These are phyloP conservation scores for Lichtheimia ramosa DNA, from an alignment of 371 early-diverging fungal genomes.

Conservation along the genomic window DNA sequence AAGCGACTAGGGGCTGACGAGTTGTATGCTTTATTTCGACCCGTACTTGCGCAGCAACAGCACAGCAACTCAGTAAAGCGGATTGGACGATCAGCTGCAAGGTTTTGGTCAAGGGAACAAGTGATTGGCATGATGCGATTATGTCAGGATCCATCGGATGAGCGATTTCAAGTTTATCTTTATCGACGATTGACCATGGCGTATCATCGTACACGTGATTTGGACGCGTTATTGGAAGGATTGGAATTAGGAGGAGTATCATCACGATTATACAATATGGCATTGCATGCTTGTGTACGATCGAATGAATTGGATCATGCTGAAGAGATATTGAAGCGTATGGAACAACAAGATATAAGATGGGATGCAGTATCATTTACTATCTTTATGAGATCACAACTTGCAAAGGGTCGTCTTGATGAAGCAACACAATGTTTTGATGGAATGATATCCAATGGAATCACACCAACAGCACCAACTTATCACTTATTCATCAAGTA, in stretches of 20 bases:
- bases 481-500: conserved; percentile 39
- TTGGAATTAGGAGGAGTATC: not conserved
- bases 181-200: not conserved
- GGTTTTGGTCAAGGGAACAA: not conserved
- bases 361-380: conserved; percentile 34
- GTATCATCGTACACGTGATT: not conserved
- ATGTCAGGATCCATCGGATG: not conserved
- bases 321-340: conserved; percentile 15
- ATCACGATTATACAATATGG: conserved; percentile 25
- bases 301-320: conserved; percentile 20
- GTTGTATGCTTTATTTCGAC: no score
- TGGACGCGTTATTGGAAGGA: not conserved
- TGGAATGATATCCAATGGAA: conserved; percentile 11
- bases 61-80: not conserved
- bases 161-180: conserved; percentile 5
- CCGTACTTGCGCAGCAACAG: no score
- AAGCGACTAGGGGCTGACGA: no score
- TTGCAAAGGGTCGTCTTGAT: conserved; percentile 1
- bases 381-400: conserved; percentile 22
- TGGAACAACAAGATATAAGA: conserved; percentile 18
- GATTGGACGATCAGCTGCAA: not conserved
- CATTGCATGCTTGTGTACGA: conserved; percentile 17
- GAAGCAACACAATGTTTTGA: conserved; percentile 16
- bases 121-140: not conserved
- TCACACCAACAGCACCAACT: conserved; percentile 34